A percentile compares a stretch with the other conserved stretches of the same genome.
phyloP scores from a whole-genome alignment of 257 asterid species.

The Ehretia macrophylla region DNA sequence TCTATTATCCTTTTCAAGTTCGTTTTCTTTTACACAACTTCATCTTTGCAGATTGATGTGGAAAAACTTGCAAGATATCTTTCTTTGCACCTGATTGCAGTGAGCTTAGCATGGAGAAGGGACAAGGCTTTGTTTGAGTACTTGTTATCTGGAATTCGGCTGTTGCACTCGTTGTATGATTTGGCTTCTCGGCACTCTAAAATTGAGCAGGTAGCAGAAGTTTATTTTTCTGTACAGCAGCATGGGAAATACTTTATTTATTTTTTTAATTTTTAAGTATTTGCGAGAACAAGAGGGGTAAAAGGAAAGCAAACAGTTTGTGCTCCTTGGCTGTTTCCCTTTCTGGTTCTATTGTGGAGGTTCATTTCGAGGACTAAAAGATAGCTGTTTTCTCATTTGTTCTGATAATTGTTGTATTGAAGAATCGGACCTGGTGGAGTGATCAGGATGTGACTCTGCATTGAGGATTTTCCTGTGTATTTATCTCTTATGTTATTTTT shows the following conservation, averaged over 20 bases:
- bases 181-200: constrained; percentile 85
- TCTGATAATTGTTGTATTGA: too few species aligned
- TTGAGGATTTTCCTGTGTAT: too few species aligned
- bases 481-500: too few species aligned
- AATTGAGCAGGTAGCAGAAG: constrained; percentile 71
- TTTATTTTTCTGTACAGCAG: not conserved
- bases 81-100: constrained; percentile 86
- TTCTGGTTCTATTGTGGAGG: too few species aligned
- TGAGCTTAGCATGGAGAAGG: constrained; percentile 70
- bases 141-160: constrained; percentile 82
- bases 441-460: too few species aligned
- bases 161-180: constrained; percentile 83
- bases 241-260: not conserved
- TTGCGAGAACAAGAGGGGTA: not conserved
- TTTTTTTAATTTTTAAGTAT: not conserved
- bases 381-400: too few species aligned
- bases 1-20: not conserved
- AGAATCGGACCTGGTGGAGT: too few species aligned
- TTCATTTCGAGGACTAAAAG: too few species aligned
- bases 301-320: too few species aligned
- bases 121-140: constrained; percentile 67
- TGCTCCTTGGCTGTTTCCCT: too few species aligned
- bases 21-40: constrained; percentile 15
- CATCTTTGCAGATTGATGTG: constrained; percentile 64
- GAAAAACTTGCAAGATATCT: constrained; percentile 80